Evolutionary conservation across 2,329 filamentous ascomycete genomes (phyloP).

Genomic region (Microdochium nivale): DNA sequence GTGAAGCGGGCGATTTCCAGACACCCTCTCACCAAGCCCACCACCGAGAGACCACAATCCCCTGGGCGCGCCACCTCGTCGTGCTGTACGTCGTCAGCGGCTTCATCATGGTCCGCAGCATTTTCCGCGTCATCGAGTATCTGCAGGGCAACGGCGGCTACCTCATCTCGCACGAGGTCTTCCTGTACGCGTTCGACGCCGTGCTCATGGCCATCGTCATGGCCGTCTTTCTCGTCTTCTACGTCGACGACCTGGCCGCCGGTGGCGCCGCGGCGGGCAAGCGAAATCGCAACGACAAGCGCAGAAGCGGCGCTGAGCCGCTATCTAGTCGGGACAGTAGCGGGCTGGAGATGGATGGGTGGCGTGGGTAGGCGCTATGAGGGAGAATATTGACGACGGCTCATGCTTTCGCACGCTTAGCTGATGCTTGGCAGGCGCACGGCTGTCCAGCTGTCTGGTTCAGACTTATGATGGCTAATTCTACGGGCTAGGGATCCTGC

Average conservation of each 20-base stretch:
- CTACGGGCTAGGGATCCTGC: too few species aligned
- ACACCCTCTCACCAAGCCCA: conserved; percentile 18
- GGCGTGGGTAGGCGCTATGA: neutral
- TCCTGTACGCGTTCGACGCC: conserved; percentile 35
- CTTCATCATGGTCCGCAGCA: conserved; percentile 34
- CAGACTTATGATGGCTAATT: too few species aligned
- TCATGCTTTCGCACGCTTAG: too few species aligned
- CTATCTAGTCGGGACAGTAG: neutral
- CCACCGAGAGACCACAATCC: conserved; percentile 18
- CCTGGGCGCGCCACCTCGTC: conserved; percentile 16
- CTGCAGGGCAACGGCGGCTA: conserved; percentile 29
- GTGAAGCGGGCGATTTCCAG: neutral
- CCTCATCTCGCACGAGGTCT: conserved; percentile 29
- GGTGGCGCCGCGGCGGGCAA: neutral
- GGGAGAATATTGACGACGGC: too few species aligned
- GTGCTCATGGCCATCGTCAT: conserved; percentile 31
- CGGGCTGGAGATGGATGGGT: neutral
- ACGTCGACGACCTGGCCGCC: conserved; percentile 1
- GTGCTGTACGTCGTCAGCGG: conserved; percentile 21
- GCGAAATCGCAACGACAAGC: neutral
- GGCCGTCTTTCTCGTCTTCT: conserved; percentile 21
- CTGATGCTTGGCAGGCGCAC: too few species aligned
- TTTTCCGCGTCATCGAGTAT: conserved; percentile 40
- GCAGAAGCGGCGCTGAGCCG: neutral
- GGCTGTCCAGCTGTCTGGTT: too few species aligned